These are phyloP conservation scores for Termitomyces sp. DNA, from an alignment of 768 basidiomycete species.

Conservation along the genomic window DNA sequence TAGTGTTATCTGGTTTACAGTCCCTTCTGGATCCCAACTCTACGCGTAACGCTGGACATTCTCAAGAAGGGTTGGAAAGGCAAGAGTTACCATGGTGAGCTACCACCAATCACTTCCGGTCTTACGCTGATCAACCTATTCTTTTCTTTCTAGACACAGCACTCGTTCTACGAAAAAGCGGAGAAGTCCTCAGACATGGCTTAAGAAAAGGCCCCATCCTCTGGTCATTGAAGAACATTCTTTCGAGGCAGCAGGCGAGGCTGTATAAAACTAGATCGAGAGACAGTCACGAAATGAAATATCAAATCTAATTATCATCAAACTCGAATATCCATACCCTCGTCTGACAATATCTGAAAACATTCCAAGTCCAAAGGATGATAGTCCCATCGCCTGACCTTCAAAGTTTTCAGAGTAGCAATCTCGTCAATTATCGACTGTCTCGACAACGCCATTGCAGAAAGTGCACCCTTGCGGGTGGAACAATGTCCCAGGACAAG, in stretches of 20 bases:
- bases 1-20: slow-evolving; percentile 14
- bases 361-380: slow-evolving; percentile 1
- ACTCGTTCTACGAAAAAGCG: slow-evolving; percentile 19
- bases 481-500: neutral
- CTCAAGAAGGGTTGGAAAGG: slow-evolving; percentile 12
- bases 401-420: neutral
- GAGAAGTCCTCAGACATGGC: slow-evolving; percentile 12
- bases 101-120: no score
- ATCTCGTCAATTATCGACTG: neutral
- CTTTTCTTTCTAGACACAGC: slow-evolving; percentile 2
- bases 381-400: neutral
- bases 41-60: slow-evolving; percentile 18
- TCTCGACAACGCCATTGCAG: slow-evolving; percentile 4
- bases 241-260: no score
- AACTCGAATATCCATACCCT: neutral
- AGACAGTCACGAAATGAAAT: no score
- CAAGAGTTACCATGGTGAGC: no score
- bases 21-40: slow-evolving; percentile 19
- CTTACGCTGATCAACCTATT: slow-evolving; percentile 13
- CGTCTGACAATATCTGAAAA: neutral
- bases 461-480: neutral
- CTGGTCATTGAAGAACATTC: slow-evolving; percentile 23
- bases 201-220: slow-evolving; percentile 18
- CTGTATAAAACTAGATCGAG: no score
- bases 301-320: neutral